Evolutionary conservation across 192 early-diverging fungal species (phyloP).

Genomic region (Rhizoclosmatium globosum): DNA sequence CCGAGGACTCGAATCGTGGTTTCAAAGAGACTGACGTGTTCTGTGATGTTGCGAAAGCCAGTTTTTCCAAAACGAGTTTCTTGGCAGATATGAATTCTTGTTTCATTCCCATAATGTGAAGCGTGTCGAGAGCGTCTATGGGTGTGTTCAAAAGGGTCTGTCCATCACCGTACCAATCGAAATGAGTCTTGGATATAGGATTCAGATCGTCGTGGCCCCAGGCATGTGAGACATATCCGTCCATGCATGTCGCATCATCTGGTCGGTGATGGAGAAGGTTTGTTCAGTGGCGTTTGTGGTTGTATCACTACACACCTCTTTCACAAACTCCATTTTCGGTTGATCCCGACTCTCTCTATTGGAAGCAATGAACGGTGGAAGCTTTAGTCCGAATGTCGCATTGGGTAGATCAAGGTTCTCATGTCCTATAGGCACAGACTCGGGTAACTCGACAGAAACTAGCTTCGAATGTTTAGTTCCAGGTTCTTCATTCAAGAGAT

Average conservation of each 20-base stretch:
- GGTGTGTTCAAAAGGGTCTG: conserved; percentile 63
- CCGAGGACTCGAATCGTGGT: conserved; percentile 84
- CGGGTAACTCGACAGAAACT: background rate
- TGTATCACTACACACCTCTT: background rate
- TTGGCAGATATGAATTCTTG: conserved; percentile 82
- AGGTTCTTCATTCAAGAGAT: too few relatives aligned
- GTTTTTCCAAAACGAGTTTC: conserved; percentile 63
- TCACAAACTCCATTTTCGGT: conserved; percentile 30
- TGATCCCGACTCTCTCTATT: background rate
- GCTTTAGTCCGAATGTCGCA: background rate
- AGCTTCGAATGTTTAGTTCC: too few relatives aligned
- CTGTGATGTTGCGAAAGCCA: conserved; percentile 51
- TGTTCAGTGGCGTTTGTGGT: background rate
- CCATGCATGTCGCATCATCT: conserved; percentile 55
- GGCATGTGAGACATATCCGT: conserved; percentile 75
- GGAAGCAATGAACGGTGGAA: conserved; percentile 20
- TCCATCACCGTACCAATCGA: conserved; percentile 56
- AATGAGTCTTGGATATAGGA: conserved; percentile 34
- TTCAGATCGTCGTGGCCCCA: conserved; percentile 77
- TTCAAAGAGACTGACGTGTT: conserved; percentile 79
- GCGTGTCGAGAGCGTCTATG: conserved; percentile 88
- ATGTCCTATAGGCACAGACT: background rate
- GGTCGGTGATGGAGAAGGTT: background rate
- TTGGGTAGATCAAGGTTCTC: background rate
- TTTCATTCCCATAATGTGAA: conserved; percentile 85